Evolutionary conservation across 495 filamentous ascomycete genomes (phyloP), one percentile per base, ranked within the genome.

Genomic region (Podospora pseudopauciseta): DNA sequence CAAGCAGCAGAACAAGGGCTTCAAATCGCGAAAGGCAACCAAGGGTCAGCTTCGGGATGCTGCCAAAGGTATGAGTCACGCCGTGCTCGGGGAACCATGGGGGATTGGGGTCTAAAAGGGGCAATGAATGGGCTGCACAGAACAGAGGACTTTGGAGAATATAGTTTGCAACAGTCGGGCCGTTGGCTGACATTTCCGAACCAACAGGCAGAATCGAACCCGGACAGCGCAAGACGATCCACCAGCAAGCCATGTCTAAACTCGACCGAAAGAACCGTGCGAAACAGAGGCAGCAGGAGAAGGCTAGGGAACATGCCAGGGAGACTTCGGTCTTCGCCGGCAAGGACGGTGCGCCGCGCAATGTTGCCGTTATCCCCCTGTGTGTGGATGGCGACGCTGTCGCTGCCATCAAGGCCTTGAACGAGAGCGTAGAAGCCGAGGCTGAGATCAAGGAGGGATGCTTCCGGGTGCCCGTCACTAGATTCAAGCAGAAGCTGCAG

Each of bases 241-340:
- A 97, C 78, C 96, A 98, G 76, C 92, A 97, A 80, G 85, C 96
- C 76, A 96, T 96, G 92, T 96, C 94, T 49, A 99, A 97, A 80
- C 82, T 99, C 78, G 92, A 96, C 80, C 90, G 95, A 44, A 86
- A 91, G 73, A 97, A 99, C 79, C 92, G 94, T 81, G 91, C 91
- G 60, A 92, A 92, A 73, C 95, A 99, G 81, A 87, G 87, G 74
- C 90, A 93, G 70, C 84, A 86, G 70, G 80, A 86, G 70, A 97
- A 97, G 79, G 88, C 93, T 67, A 87, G 87, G 68, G 91, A 95
- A 72, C 89, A 92, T 73, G 81, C 86, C 60, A 89, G 88, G 58
- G 89, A 91, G 44, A 86, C 85, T 0, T 93, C 87, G 57, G 81
- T 99, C 11, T 99, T 99, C 72, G 77, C 86, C 34, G 95, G 95